These are phyloP conservation scores for Saprolegnia diclina DNA, from an alignment of 352 stramenopile genomes.

Conservation along the genomic window DNA sequence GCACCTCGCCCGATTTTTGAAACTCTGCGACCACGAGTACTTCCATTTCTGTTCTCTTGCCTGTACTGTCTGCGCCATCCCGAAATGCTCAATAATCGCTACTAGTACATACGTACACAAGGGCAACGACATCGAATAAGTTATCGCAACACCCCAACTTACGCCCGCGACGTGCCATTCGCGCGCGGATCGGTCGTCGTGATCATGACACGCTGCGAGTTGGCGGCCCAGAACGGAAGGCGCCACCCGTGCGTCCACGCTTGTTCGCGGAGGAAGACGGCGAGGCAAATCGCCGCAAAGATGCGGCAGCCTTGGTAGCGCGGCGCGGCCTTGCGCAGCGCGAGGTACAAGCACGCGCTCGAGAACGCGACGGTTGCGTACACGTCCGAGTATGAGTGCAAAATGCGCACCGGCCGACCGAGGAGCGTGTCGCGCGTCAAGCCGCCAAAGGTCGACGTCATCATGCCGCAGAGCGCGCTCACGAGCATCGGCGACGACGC, in stretches of 20 bases:
- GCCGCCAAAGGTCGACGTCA: conserved; percentile 42
- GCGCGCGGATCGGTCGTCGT: background rate
- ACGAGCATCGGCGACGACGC: conserved; percentile 27
- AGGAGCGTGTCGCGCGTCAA: conserved; percentile 32
- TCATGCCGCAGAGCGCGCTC: conserved; percentile 36
- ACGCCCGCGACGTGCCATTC: no score
- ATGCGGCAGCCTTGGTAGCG: conserved; percentile 26
- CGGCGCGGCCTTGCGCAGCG: conserved; percentile 9
- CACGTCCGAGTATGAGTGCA: conserved; percentile 38
- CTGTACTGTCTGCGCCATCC: no score
- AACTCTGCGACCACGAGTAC: no score
- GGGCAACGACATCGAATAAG: no score
- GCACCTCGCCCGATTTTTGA: no score
- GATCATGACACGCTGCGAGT: conserved; percentile 1
- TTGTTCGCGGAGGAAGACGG: conserved; percentile 28
- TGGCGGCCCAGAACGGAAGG: conserved; percentile 32
- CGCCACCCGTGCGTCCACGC: conserved; percentile 32
- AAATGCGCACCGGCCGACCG: conserved; percentile 33
- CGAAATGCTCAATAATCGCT: no score
- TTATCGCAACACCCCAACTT: no score
- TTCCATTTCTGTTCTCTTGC: no score
- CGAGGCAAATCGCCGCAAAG: conserved; percentile 27
- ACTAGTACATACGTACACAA: no score
- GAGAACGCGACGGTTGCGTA: conserved; percentile 37
- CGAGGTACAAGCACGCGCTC: conserved; percentile 33